Evolutionary conservation across 306 rosid species (phyloP).

Genomic region (Castanea crenata): DNA sequence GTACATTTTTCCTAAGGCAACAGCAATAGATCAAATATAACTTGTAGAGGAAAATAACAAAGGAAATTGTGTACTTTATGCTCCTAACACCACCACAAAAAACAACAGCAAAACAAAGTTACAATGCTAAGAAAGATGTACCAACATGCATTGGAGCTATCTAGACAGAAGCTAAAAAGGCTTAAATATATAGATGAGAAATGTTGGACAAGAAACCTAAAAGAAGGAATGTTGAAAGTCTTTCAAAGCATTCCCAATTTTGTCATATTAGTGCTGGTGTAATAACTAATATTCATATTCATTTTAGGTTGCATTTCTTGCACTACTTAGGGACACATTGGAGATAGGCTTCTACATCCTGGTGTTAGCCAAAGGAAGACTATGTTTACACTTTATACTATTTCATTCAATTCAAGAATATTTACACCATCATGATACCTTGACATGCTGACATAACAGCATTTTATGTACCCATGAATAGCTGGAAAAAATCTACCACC

Average conservation of each 20-base stretch:
- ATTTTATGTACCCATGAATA: no score
- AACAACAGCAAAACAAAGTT: neutral
- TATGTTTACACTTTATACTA: neutral
- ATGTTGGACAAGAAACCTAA: neutral
- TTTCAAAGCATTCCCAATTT: neutral
- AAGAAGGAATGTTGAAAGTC: neutral
- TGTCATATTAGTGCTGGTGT: neutral
- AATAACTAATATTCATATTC: neutral
- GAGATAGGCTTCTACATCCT: neutral
- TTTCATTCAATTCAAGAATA: neutral
- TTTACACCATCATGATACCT: neutral
- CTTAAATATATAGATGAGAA: neutral
- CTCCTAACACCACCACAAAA: neutral
- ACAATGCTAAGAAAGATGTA: neutral
- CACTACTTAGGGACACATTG: neutral
- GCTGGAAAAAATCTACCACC: accelerated
- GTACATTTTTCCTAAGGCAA: neutral
- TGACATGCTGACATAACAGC: no score
- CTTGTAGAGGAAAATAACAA: neutral
- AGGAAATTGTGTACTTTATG: neutral
- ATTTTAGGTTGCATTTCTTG: neutral
- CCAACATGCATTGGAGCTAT: neutral
- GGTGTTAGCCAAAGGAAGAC: neutral
- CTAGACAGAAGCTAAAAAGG: neutral
- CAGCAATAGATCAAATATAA: neutral